phyloP scores from a whole-genome alignment of 192 early-diverging fungal genomes.

The Endogone sp. region DNA sequence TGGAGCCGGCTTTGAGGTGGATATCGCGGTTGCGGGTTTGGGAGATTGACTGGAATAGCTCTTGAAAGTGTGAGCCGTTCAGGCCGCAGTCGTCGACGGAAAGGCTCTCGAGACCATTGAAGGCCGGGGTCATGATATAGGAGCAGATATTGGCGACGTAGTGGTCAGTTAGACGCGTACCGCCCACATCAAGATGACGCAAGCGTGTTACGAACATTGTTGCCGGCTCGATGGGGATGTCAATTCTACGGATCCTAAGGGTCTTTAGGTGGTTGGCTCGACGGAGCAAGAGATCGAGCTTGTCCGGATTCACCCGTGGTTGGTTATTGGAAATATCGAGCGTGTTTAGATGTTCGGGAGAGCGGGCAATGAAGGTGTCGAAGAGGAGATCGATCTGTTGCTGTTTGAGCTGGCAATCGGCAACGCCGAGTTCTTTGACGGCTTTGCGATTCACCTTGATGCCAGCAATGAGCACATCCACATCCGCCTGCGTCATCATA shows the following conservation, averaged over 20 bases:
- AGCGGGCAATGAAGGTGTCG: background rate
- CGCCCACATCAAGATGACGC: constrained; percentile 15
- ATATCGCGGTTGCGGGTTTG: constrained; percentile 28
- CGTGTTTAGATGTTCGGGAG: constrained; percentile 10
- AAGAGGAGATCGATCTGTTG: background rate
- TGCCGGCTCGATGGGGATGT: background rate
- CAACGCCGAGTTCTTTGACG: constrained; percentile 7
- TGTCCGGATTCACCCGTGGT: background rate
- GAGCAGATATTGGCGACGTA: constrained; percentile 12
- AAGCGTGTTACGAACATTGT: constrained; percentile 9
- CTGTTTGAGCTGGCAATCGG: background rate
- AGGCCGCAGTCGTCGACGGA: constrained; percentile 36
- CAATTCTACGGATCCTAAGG: constrained; percentile 10
- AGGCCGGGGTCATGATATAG: constrained; percentile 24
- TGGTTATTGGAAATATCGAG: constrained; percentile 12
- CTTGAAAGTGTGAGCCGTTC: constrained; percentile 34
- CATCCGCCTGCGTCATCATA: constrained; percentile 9
- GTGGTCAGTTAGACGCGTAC: constrained; percentile 5
- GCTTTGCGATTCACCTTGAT: constrained; percentile 6
- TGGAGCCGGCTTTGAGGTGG: constrained; percentile 32
- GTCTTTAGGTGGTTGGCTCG: constrained; percentile 4
- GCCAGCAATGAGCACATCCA: constrained; percentile 9
- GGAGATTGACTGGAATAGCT: constrained; percentile 32
- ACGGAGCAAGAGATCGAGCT: constrained; percentile 7
- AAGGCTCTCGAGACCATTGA: constrained; percentile 14